Percentiles rank a stretch among this genome's conserved stretches.
Evolutionary conservation across 441 rosid species (phyloP).

Genomic region (Gossypium aridum): DNA sequence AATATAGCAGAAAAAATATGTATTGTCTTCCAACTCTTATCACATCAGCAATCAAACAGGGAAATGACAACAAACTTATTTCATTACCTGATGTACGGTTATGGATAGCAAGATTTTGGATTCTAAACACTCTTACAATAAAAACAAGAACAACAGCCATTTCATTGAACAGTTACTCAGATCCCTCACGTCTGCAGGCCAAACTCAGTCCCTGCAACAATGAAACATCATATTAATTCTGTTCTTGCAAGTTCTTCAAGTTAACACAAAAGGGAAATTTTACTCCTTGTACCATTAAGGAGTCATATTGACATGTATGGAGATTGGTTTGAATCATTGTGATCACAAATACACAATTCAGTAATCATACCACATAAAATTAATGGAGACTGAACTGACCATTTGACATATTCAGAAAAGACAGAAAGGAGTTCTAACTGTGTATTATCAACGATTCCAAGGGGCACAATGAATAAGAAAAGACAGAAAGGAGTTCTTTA

Average conservation of each 20-base stretch:
- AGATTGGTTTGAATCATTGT: not conserved
- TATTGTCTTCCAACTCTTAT: not conserved
- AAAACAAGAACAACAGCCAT: slow-evolving; percentile 5
- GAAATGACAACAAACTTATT: slow-evolving; percentile 21
- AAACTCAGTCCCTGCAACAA: slow-evolving; percentile 23
- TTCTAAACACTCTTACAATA: not conserved
- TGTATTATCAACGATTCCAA: not conserved
- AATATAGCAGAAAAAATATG: not conserved
- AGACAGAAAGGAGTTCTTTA: too few relatives aligned
- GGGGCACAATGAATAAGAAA: not conserved
- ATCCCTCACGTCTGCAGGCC: slow-evolving; percentile 9
- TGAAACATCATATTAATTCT: not conserved
- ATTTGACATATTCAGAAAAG: not conserved
- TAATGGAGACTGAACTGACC: not conserved
- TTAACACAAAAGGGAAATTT: not conserved
- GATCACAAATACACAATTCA: not conserved
- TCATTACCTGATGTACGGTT: slow-evolving; percentile 15
- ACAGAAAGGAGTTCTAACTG: not conserved
- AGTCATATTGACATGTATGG: not conserved
- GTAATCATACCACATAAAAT: not conserved
- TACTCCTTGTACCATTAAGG: not conserved
- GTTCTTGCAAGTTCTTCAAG: not conserved
- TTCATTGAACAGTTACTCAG: slow-evolving; percentile 7
- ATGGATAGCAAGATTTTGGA: slow-evolving; percentile 5
- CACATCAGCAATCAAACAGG: slow-evolving; percentile 15